These are phyloP conservation scores for Boeremia lycopersici DNA, from an alignment of 2,329 filamentous ascomycete species.

Conservation along the genomic window DNA sequence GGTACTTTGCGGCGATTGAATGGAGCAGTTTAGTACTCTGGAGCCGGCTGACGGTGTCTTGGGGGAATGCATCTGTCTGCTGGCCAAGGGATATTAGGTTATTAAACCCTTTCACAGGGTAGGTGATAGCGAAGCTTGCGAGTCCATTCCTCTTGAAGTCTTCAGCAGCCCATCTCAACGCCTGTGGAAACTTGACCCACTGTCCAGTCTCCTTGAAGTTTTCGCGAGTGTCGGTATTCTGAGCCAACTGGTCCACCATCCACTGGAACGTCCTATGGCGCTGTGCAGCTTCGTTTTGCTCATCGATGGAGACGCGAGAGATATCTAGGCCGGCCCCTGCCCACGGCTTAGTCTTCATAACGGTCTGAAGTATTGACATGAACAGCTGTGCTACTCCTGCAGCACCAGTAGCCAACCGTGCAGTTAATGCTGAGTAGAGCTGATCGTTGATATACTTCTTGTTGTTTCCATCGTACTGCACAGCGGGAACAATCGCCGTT, in stretches of 20 bases:
- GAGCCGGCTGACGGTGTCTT: constrained; percentile 13
- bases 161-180: constrained; percentile 33
- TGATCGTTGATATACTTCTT: constrained; percentile 45
- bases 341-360: constrained; percentile 37
- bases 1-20: constrained; percentile 31
- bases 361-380: constrained; percentile 37
- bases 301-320: constrained; percentile 7
- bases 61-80: constrained; percentile 23
- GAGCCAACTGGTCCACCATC: constrained; percentile 37
- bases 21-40: constrained; percentile 32
- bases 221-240: constrained; percentile 36
- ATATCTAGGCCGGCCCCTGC: constrained; percentile 26
- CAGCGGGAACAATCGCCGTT: constrained; percentile 34
- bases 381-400: constrained; percentile 41
- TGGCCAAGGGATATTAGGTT: constrained; percentile 31
- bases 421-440: constrained; percentile 41
- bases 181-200: constrained; percentile 37
- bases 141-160: constrained; percentile 36
- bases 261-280: constrained; percentile 33
- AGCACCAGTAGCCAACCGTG: constrained; percentile 35
- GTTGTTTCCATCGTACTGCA: constrained; percentile 37
- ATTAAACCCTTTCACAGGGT: constrained; percentile 37
- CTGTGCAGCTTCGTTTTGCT: constrained; percentile 24
- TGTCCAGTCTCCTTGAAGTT: constrained; percentile 39
- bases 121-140: constrained; percentile 40